Base-by-base conservation (phyloP, 1,139 yeast genomes). In the Lizanozyma gosingica region DNA sequence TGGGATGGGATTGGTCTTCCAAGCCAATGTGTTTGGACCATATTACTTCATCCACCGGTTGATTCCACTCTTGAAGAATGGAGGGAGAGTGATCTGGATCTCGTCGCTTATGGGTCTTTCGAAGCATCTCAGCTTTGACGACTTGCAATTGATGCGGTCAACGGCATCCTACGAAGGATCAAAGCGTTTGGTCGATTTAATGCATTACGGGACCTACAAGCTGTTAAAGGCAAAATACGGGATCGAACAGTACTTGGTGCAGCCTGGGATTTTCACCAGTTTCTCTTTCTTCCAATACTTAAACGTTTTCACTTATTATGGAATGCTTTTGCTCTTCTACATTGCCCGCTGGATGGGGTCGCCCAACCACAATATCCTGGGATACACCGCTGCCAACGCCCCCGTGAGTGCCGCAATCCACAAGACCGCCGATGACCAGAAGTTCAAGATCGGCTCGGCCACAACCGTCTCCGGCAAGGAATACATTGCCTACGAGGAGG, bases 21-120 rank as follows among this genome's bases (percentile, higher is more conserved):
- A 92, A 61, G 95, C 95, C 4, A 92, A 92, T 56, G 95, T 90
- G 14, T 85, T 94, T 61, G 95, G 95, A 0, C 98, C 97, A 1
- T 90, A 85, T 64, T 92, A 81, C 58, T 65, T 92, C 40, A 65
- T 85, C 36, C 84, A 81, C 50, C 80, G 71, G 48, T 63, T 84
- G 33, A 56, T 63, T 38, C 78, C 76, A 9, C 59, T 80, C 35
- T 63, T 88, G 17, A 49, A 59, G 16, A 56, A 65, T 14, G 79
- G 79, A 0, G 87, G 90, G 1, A 72, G 73, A 42, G 67, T 92
- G 27, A 69, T 92, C 14, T 88, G 97, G 96, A 78, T 92, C 35
- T 80, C 94, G 8, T 82, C 95, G 27, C 63, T 85, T 37, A 83
- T 87, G 77, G 78, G 94, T 0, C 75, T 76, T 39, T 82, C 94